A percentile compares a stretch with the other conserved stretches of the same genome.
Evolutionary conservation across 805 yeast species (phyloP).

Genomic region (Saturnispora bothae): DNA sequence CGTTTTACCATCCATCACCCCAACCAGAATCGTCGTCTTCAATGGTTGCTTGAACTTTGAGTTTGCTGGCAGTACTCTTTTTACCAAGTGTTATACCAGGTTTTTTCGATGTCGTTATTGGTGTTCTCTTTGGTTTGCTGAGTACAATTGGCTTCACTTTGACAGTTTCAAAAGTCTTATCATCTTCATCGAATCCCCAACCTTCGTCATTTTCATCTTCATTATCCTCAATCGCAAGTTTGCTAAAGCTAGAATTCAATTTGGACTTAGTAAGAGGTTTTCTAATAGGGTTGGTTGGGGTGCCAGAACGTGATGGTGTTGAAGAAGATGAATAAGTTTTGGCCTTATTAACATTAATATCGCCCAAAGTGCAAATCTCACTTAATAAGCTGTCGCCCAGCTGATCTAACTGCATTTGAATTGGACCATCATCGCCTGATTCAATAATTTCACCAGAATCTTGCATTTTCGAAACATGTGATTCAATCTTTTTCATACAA

Average conservation of each 20-base stretch:
- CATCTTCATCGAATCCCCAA: slow-evolving; percentile 25
- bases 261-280: background rate
- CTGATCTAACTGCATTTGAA: background rate
- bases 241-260: slow-evolving; percentile 1
- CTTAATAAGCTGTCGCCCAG: slow-evolving; percentile 2
- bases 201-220: slow-evolving; percentile 19
- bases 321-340: slow-evolving; percentile 9
- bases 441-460: slow-evolving; percentile 6
- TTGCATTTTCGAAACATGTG: slow-evolving; percentile 23
- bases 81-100: slow-evolving; percentile 3
- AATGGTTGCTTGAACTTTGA: slow-evolving; percentile 25
- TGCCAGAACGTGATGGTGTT: background rate
- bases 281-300: background rate
- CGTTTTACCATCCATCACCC: slow-evolving; percentile 35
- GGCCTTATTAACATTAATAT: slow-evolving; percentile 1
- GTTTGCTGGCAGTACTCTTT: slow-evolving; percentile 15
- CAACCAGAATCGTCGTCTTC: slow-evolving; percentile 30
- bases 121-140: slow-evolving; percentile 2
- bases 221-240: slow-evolving; percentile 10
- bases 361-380: slow-evolving; percentile 5
- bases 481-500: slow-evolving; percentile 45
- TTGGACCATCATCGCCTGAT: background rate
- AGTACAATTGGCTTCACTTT: background rate
- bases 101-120: background rate
- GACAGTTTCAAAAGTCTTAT: slow-evolving; percentile 14